A percentile compares a stretch with the other conserved stretches of the same genome.
Conservation (phyloP, 345 rosid species). For the Pistacia vera region DNA sequence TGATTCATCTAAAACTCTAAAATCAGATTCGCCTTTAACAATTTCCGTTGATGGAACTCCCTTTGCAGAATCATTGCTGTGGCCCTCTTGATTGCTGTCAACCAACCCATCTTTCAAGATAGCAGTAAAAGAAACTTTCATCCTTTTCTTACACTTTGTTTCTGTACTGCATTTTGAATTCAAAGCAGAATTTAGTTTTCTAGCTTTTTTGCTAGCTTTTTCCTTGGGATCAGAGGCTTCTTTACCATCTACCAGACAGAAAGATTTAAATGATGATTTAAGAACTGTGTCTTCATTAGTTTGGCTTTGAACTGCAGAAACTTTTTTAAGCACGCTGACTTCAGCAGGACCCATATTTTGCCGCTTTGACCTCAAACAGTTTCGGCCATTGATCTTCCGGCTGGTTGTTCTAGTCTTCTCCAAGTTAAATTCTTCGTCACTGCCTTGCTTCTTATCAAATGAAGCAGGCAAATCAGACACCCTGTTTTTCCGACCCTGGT, state of each 20-base stretch:
- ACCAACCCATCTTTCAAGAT: constrained; percentile 29
- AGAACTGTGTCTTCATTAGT: constrained; percentile 5
- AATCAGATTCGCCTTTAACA: constrained; percentile 20
- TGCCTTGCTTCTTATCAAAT: constrained; percentile 13
- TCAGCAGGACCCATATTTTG: constrained; percentile 22
- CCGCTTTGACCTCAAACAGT: constrained; percentile 25
- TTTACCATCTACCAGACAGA: constrained; percentile 4
- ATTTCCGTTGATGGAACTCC: constrained; percentile 20
- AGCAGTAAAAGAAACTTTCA: constrained; percentile 26
- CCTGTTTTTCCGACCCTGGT: neutral
- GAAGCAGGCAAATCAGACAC: constrained; percentile 15
- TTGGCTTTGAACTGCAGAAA: constrained; percentile 24
- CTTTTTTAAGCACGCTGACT: constrained; percentile 12
- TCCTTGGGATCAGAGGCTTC: constrained; percentile 8
- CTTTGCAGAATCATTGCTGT: constrained; percentile 8
- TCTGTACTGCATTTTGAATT: constrained; percentile 25
- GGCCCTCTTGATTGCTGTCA: constrained; percentile 21
- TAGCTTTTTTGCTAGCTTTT: constrained; percentile 17
- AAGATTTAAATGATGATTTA: constrained; percentile 1
- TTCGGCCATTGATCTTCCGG: neutral
- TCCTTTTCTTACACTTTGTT: constrained; percentile 19
- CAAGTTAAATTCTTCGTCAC: constrained; percentile 6
- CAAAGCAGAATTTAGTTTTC: constrained; percentile 24
- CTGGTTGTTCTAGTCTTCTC: constrained; percentile 19
- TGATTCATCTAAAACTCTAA: constrained; percentile 22